These are phyloP conservation scores for Mortierella alpina DNA, from an alignment of 192 early-diverging fungal genomes.

Conservation along the genomic window DNA sequence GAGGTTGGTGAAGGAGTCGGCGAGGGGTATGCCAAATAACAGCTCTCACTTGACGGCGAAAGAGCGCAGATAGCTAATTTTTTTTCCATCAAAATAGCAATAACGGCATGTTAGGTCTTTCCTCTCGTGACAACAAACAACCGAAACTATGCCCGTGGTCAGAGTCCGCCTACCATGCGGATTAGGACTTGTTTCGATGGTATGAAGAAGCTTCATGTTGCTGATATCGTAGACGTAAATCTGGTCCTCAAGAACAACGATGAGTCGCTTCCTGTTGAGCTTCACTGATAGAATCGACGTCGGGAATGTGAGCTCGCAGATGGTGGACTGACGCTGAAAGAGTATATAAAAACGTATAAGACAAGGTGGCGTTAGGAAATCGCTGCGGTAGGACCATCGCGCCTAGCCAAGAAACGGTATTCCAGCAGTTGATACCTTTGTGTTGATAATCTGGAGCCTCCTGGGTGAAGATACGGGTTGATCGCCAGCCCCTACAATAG, in stretches of 20 bases:
- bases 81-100: too few species aligned
- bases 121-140: too few species aligned
- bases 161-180: slow-evolving; percentile 71
- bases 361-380: not conserved
- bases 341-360: not conserved
- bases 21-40: slow-evolving; percentile 94
- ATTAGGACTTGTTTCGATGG: slow-evolving; percentile 95
- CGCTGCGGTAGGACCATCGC: not conserved
- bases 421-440: slow-evolving; percentile 75
- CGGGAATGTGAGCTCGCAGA: slow-evolving; percentile 96
- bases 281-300: slow-evolving; percentile 95
- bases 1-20: slow-evolving; percentile 70
- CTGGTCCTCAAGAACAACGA: slow-evolving; percentile 95
- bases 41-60: slow-evolving; percentile 93
- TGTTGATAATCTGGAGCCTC: slow-evolving; percentile 94
- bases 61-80: slow-evolving; percentile 84
- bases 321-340: slow-evolving; percentile 89
- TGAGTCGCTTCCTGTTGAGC: slow-evolving; percentile 92
- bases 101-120: too few species aligned
- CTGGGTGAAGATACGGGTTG: slow-evolving; percentile 89
- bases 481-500: slow-evolving; percentile 94
- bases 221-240: slow-evolving; percentile 97
- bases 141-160: too few species aligned
- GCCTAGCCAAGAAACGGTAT: not conserved
- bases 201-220: slow-evolving; percentile 98